Percentiles rank a stretch among this genome's conserved stretches.
Evolutionary conservation across 1,139 yeast species (phyloP).

Genomic region (Yamadazyma trypodendri): DNA sequence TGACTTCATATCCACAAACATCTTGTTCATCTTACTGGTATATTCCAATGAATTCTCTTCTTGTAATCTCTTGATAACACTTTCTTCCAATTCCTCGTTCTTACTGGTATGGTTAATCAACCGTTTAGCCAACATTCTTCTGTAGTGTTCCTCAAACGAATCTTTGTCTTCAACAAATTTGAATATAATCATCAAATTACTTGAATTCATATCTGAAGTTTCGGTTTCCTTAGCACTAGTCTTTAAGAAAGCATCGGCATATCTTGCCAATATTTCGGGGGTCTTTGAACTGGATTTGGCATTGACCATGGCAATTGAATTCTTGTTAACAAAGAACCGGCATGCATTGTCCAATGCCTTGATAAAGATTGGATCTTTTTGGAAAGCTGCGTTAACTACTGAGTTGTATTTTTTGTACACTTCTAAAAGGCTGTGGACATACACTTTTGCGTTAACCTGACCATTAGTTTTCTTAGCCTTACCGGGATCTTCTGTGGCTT

Average conservation of each 20-base stretch:
- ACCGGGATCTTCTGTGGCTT: slow-evolving; percentile 21
- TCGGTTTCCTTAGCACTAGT: slow-evolving; percentile 72
- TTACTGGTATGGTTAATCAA: slow-evolving; percentile 82
- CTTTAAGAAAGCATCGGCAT: slow-evolving; percentile 80
- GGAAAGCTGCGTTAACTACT: slow-evolving; percentile 70
- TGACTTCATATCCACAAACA: slow-evolving; percentile 93
- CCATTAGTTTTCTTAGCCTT: slow-evolving; percentile 20
- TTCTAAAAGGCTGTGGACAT: slow-evolving; percentile 72
- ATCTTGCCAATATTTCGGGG: slow-evolving; percentile 88
- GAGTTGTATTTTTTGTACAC: slow-evolving; percentile 68
- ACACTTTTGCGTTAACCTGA: slow-evolving; percentile 68
- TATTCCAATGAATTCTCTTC: slow-evolving; percentile 91
- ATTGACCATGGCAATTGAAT: slow-evolving; percentile 70
- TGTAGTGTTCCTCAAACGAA: slow-evolving; percentile 89
- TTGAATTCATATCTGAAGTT: slow-evolving; percentile 70
- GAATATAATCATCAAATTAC: slow-evolving; percentile 84
- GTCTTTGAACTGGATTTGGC: slow-evolving; percentile 56
- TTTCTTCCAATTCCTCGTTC: slow-evolving; percentile 82
- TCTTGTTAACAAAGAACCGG: slow-evolving; percentile 77
- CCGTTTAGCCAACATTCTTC: slow-evolving; percentile 86
- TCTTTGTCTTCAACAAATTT: slow-evolving; percentile 92
- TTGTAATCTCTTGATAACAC: slow-evolving; percentile 81
- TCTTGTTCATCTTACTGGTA: slow-evolving; percentile 89
- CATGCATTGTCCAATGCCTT: slow-evolving; percentile 91
- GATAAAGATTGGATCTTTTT: slow-evolving; percentile 74